Conservation (phyloP, 2,329 filamentous ascomycete species). For the Aureobasidium leucospermi region DNA sequence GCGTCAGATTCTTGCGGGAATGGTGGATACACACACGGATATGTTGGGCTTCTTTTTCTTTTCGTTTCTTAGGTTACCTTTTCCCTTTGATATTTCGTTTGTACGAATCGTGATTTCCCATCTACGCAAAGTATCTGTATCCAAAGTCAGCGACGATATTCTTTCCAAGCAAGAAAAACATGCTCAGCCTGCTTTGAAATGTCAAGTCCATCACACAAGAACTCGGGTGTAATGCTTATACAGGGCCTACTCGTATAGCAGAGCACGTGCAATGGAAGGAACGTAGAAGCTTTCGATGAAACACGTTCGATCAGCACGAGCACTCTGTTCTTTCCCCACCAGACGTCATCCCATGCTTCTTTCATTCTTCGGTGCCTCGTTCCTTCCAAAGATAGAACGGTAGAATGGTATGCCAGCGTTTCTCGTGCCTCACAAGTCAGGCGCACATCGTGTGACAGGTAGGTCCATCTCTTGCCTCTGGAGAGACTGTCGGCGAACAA, state of each 20-base stretch:
- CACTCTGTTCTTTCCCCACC: neutral
- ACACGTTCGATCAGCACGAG: neutral
- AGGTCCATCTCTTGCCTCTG: slow-evolving; percentile 15
- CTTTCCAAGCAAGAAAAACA: too few species aligned
- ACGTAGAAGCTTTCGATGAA: neutral
- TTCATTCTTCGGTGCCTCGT: too few species aligned
- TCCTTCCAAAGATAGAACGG: neutral
- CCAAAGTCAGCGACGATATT: too few species aligned
- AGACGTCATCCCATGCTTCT: too few species aligned
- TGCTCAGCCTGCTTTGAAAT: too few species aligned
- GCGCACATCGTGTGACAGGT: slow-evolving; percentile 48
- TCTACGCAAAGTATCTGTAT: too few species aligned
- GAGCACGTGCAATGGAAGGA: neutral
- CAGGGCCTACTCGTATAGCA: neutral
- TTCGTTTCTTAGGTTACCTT: neutral
- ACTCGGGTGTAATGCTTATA: too few species aligned
- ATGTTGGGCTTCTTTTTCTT: neutral
- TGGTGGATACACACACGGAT: neutral
- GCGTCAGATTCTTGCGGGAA: neutral
- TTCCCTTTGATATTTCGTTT: neutral
- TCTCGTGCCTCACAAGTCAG: slow-evolving; percentile 39
- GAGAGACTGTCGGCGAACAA: neutral
- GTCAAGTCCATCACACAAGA: too few species aligned
- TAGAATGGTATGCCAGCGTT: slow-evolving; percentile 22
- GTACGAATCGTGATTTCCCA: neutral